Evolutionary conservation across 176 grass and related monocot species (phyloP).

Genomic region (Triticum turgidum): DNA sequence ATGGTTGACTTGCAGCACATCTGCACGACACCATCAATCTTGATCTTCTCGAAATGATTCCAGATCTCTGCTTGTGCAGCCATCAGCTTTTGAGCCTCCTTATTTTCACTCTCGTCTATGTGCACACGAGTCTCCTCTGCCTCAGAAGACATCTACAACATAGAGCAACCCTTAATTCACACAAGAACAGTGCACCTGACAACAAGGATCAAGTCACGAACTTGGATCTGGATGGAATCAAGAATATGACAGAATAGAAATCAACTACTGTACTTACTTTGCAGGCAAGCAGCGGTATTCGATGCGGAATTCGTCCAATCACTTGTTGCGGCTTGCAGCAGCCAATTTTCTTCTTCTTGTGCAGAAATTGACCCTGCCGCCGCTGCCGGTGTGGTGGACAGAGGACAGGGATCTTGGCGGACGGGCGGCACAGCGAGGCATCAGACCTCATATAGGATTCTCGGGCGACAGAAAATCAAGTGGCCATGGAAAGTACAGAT

Average conservation of each 20-base stretch:
- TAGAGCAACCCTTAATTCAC: not conserved
- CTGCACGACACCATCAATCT: no score
- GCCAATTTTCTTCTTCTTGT: not conserved
- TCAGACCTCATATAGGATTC: not conserved
- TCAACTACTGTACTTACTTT: not conserved
- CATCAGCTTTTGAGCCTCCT: no score
- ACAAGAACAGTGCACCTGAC: not conserved
- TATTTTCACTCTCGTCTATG: no score
- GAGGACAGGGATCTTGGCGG: not conserved
- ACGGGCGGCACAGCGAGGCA: not conserved
- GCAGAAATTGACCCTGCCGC: not conserved
- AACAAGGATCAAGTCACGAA: not conserved
- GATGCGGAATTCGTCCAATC: no score
- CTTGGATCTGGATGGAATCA: not conserved
- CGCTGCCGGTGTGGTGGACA: not conserved
- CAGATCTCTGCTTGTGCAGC: no score
- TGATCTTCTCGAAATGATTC: no score
- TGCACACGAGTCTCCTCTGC: no score
- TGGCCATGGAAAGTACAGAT: not conserved
- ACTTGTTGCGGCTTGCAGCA: no score
- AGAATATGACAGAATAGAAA: not conserved
- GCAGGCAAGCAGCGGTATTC: not conserved
- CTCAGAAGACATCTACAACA: no score
- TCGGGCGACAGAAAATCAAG: not conserved
- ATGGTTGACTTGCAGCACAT: no score